Percentiles rank a stretch among this genome's conserved stretches.
phyloP scores from a whole-genome alignment of 1,284 basidiomycete genomes.

The Moesziomyces parantarcticus region DNA sequence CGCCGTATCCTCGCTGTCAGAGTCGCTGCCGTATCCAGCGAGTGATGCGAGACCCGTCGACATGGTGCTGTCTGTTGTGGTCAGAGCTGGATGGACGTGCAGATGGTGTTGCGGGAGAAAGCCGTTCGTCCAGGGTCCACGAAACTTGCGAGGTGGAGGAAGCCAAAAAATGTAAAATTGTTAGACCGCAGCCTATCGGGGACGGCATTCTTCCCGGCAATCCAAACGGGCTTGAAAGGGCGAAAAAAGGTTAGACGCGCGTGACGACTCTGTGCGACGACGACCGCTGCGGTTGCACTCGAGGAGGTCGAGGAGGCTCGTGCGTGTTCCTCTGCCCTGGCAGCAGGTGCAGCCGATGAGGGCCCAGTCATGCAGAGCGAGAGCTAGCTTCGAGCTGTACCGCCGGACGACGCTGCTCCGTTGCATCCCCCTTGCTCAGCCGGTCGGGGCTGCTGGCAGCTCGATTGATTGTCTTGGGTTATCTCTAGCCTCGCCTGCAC shows the following conservation, averaged over 20 bases:
- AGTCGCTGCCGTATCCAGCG: conserved; percentile 39
- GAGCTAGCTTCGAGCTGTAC: too few relatives aligned
- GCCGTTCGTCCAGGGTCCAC: not conserved
- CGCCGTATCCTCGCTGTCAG: conserved; percentile 13
- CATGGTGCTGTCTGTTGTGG: conserved; percentile 10
- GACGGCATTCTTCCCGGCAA: conserved; percentile 21
- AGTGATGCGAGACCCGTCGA: conserved; percentile 30
- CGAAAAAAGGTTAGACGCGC: too few relatives aligned
- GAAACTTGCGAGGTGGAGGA: conserved; percentile 2
- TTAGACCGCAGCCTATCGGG: not conserved
- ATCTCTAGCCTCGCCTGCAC: not conserved
- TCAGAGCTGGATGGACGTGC: not conserved
- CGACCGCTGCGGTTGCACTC: too few relatives aligned
- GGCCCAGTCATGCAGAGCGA: too few relatives aligned
- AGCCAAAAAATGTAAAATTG: not conserved
- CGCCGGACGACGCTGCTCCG: conserved; percentile 22
- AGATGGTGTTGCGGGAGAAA: conserved; percentile 2
- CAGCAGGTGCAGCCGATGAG: not conserved
- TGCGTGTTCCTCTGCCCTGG: conserved; percentile 2
- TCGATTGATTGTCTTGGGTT: not conserved
- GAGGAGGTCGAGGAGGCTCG: conserved; percentile 4
- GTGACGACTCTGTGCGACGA: too few relatives aligned
- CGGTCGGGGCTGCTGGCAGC: too few relatives aligned
- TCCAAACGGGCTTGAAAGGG: conserved; percentile 6
- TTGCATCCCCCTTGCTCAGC: not conserved